Evolutionary conservation across 2,329 filamentous ascomycete species (phyloP), one percentile per base, ranked within the genome.

Genomic region (Myriosclerotinia curreyana): DNA sequence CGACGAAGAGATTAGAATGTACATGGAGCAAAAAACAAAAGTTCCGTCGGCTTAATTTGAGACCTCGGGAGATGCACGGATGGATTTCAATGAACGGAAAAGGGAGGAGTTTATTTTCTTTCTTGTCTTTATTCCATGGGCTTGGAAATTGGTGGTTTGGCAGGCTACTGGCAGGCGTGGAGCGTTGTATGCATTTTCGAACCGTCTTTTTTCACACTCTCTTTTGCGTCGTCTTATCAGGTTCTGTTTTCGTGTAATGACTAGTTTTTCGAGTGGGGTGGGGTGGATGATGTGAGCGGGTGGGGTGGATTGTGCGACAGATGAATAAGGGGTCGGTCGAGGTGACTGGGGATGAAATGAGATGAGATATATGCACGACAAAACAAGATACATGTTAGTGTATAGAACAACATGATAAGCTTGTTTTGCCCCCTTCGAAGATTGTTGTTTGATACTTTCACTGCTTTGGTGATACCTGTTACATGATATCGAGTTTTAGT

Each of bases 1-100:
- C 65, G 71, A 58, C 70, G 63, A 62, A 65, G 63, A 52, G 63
- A 65, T 49, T 65, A 65, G 52, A 63, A 38, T 25, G 11, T 31
- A 42, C 15, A 25, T 58, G 22, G 54, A 61, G 48, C 59, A 54
- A 44, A 54, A 54, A 22, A 31, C n/a, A n/a, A 44, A 49, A 12
- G 58, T 46, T 60, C 17, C 46, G 51, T 31, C 46, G n/a, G 51
- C 58, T 56, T 60, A 52, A n/a, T 53, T 53, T 53, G 50, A 53
- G 50, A 53, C 15, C 36, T 60, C 31, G 9, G n/a, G 44, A 44
- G 34, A 22, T 50, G n/a, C 34, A 40, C 25, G 42, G 40, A 58
- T 44, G 55, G 55, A 59, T 59, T 49, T 48, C 55, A 59, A 59
- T 59, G 52, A 56, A 56, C 31, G 60, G 52, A 58, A 49, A 48